Evolutionary conservation across 2,329 filamentous ascomycete species (phyloP).

Genomic region (Paracamarosporium sp.): DNA sequence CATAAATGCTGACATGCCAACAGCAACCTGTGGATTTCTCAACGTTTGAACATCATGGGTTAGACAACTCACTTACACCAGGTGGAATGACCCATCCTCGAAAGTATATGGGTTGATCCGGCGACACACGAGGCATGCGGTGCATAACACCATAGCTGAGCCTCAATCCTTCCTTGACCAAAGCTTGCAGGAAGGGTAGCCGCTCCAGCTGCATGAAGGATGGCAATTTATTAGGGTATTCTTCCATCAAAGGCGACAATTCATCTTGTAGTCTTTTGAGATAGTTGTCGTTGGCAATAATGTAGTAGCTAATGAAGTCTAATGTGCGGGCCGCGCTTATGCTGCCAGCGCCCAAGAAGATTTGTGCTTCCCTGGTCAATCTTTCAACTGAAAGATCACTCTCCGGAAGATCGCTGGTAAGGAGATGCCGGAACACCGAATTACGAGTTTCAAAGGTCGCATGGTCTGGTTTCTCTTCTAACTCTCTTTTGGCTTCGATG

Average conservation of each 20-base stretch:
- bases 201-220: slow-evolving; percentile 13
- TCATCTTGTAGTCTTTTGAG: slow-evolving; percentile 8
- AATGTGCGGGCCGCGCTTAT: slow-evolving; percentile 12
- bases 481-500: slow-evolving; percentile 5
- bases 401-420: slow-evolving; percentile 19
- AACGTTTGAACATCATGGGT: background rate
- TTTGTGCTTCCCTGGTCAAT: slow-evolving; percentile 28
- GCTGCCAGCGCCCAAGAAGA: slow-evolving; percentile 21
- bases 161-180: slow-evolving; percentile 21
- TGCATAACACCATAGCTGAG: slow-evolving; percentile 15
- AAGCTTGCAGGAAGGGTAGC: slow-evolving; percentile 13
- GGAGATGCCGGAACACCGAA: slow-evolving; percentile 7
- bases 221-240: slow-evolving; percentile 1
- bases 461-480: background rate
- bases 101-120: slow-evolving; percentile 8
- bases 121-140: slow-evolving; percentile 13
- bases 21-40: background rate
- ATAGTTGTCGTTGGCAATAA: slow-evolving; percentile 6
- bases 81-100: slow-evolving; percentile 9
- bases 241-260: slow-evolving; percentile 9
- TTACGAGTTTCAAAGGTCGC: background rate
- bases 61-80: slow-evolving; percentile 1
- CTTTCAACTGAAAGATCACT: slow-evolving; percentile 17
- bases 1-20: slow-evolving; percentile 12
- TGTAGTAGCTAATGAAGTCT: slow-evolving; percentile 10